Conservation (phyloP, 2,329 filamentous ascomycete species). For the Monosporascus ibericus region DNA sequence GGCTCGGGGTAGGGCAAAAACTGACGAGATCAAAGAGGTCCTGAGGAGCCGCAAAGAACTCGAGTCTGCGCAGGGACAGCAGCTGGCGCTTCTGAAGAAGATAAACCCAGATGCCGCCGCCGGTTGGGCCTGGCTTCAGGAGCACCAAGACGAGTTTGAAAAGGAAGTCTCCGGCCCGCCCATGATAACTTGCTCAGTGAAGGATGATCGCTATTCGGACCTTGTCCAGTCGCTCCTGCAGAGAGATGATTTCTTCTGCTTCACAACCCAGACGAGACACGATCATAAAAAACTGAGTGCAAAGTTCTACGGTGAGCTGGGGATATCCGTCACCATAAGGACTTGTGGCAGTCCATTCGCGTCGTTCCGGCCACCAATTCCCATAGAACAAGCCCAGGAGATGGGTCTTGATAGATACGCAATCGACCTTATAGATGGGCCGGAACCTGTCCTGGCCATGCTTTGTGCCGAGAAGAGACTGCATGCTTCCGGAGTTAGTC, state of each 20-base stretch:
- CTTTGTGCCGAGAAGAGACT: constrained; percentile 69
- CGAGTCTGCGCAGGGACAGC: constrained; percentile 69
- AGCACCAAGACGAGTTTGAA: constrained; percentile 63
- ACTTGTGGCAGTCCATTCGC: constrained; percentile 50
- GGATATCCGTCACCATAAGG: constrained; percentile 66
- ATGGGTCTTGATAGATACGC: constrained; percentile 76
- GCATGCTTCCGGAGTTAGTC: constrained; percentile 60
- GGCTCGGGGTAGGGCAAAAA: constrained; percentile 35
- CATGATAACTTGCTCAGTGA: constrained; percentile 73
- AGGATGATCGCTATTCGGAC: constrained; percentile 59
- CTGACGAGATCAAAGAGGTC: constrained; percentile 30
- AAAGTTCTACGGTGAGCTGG: constrained; percentile 56
- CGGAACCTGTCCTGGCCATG: constrained; percentile 79
- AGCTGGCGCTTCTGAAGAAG: constrained; percentile 57
- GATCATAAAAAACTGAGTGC: constrained; percentile 71
- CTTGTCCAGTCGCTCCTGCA: constrained; percentile 47
- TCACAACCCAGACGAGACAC: constrained; percentile 69
- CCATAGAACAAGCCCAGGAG: constrained; percentile 44
- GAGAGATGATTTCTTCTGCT: constrained; percentile 50
- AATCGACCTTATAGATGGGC: constrained; percentile 72
- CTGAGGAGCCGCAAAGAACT: constrained; percentile 51
- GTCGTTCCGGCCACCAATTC: constrained; percentile 49
- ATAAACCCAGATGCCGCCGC: constrained; percentile 57
- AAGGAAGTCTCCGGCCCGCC: constrained; percentile 76
- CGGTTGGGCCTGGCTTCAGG: constrained; percentile 78